Evolutionary conservation across 768 basidiomycete species (phyloP).

Genomic region (Omphalotus guepiniiformis): DNA sequence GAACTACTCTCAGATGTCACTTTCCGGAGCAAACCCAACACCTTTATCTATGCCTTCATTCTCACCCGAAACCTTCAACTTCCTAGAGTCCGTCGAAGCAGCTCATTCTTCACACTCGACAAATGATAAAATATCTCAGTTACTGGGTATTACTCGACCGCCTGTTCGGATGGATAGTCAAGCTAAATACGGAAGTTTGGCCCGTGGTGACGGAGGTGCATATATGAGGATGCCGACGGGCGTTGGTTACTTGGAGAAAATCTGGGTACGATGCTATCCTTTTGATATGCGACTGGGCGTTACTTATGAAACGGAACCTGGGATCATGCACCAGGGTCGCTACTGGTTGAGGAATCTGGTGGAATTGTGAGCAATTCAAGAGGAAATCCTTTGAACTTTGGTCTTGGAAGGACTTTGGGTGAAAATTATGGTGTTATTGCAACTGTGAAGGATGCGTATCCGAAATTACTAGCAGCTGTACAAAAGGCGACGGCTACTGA

Average conservation of each 20-base stretch:
- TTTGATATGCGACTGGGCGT: background rate
- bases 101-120: conserved; percentile 89
- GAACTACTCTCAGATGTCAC: conserved; percentile 38
- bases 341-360: conserved; percentile 87
- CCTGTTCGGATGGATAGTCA: conserved; percentile 92
- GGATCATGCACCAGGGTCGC: conserved; percentile 87
- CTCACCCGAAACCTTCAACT: conserved; percentile 45
- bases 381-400: conserved; percentile 78
- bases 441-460: conserved; percentile 67
- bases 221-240: conserved; percentile 81
- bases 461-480: conserved; percentile 68
- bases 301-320: background rate
- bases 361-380: conserved; percentile 84
- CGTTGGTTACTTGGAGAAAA: conserved; percentile 84
- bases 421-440: conserved; percentile 89
- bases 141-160: conserved; percentile 59
- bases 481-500: conserved; percentile 59
- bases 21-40: conserved; percentile 44
- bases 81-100: conserved; percentile 91
- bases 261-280: conserved; percentile 63
- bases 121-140: conserved; percentile 64
- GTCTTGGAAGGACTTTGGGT: conserved; percentile 78
- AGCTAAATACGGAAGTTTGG: conserved; percentile 88
- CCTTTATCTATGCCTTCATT: conserved; percentile 49
- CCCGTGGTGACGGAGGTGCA: conserved; percentile 79